These are phyloP conservation scores for Naganishia liquefaciens DNA, from an alignment of 1,284 basidiomycete species.

Conservation along the genomic window DNA sequence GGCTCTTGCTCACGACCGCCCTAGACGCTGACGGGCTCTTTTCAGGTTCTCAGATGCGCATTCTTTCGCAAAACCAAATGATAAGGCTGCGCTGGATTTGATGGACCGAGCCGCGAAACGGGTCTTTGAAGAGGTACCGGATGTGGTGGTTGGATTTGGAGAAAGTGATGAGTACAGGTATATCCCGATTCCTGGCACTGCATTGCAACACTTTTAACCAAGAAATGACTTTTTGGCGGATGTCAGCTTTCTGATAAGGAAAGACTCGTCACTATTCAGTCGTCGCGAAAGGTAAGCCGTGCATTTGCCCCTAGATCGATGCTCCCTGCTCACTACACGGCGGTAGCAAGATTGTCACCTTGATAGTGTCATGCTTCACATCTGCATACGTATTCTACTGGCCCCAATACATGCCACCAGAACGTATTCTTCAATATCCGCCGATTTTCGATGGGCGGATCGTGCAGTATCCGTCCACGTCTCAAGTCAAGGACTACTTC, in stretches of 20 bases:
- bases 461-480: constrained; percentile 74
- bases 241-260: constrained; percentile 78
- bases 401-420: constrained; percentile 70
- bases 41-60: constrained; percentile 83
- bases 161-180: constrained; percentile 97
- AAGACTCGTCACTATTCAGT: constrained; percentile 74
- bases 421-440: constrained; percentile 69
- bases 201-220: background rate
- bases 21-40: background rate
- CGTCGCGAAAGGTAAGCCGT: constrained; percentile 66
- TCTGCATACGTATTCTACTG: constrained; percentile 88
- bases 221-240: constrained; percentile 1
- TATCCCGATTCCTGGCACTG: constrained; percentile 35
- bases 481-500: constrained; percentile 86
- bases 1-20: background rate
- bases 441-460: constrained; percentile 92
- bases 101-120: constrained; percentile 89
- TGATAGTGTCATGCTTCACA: constrained; percentile 87
- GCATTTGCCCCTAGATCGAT: too few species aligned
- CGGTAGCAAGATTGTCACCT: constrained; percentile 78
- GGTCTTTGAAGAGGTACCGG: constrained; percentile 78
- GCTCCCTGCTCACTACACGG: background rate
- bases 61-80: constrained; percentile 86
- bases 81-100: constrained; percentile 76
- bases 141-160: constrained; percentile 84